A percentile compares a stretch with the other conserved stretches of the same genome.
Conservation (phyloP, 129 eudicot species). For the Pseudognaphalium luteoalbum region DNA sequence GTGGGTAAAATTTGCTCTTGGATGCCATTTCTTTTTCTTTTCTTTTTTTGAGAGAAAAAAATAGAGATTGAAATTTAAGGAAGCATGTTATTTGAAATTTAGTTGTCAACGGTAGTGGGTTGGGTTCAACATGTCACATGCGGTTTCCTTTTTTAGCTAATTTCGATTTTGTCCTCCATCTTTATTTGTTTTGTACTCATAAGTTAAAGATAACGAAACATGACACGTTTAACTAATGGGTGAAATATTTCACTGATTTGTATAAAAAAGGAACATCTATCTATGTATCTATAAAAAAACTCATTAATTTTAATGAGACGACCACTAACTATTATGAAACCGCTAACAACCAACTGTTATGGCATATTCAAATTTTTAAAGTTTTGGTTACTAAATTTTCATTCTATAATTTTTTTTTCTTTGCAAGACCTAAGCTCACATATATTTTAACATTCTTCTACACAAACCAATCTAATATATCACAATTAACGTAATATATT, state of each 20-base stretch:
- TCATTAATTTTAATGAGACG: no score
- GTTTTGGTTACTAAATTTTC: no score
- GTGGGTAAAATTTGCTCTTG: slow-evolving; percentile 23
- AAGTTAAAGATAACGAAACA: neutral
- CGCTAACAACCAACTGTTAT: no score
- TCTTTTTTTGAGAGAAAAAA: neutral
- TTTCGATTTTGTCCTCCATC: slow-evolving; percentile 6
- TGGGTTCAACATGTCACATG: slow-evolving; percentile 19
- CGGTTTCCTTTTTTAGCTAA: slow-evolving; percentile 18
- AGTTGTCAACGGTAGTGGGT: slow-evolving; percentile 37
- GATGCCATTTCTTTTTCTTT: slow-evolving; percentile 21
- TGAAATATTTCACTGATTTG: no score
- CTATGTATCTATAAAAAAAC: no score
- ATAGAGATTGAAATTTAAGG: neutral
- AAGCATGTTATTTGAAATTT: slow-evolving; percentile 7
- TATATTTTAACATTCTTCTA: no score
- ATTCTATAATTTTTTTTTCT: no score
- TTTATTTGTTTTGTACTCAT: neutral
- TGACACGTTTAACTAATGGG: neutral
- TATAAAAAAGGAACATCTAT: neutral
- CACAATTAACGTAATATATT: no score
- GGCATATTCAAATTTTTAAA: no score
- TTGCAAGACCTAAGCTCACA: no score
- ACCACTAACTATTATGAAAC: no score
- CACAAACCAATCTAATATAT: no score